Evolutionary conservation across 257 asterid genomes (phyloP), one percentile per base, ranked within the genome.

Genomic region (Capsicum baccatum): DNA sequence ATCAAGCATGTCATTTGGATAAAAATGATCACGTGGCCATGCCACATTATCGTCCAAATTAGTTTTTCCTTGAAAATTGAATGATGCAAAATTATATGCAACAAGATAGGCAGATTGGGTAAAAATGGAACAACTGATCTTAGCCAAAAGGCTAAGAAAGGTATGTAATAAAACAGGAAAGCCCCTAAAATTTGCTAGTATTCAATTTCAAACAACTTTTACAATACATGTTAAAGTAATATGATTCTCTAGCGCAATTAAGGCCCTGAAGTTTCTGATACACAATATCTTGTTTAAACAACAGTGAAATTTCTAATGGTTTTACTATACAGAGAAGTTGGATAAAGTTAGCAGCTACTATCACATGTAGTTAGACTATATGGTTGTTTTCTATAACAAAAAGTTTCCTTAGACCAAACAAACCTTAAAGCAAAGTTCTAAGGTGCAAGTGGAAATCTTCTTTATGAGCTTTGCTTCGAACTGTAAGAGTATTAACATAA

Each of bases 61-160:
- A 26, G 33, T 26, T 26, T 26, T 26, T 13, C 47, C 52, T 21
- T 76, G 21, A 21, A 26, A 52, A 76, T 21, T 35, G 19, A 52
- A 76, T 52, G 81, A 52, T 21, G 19, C 21, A 21, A 48, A 48
- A 74, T 48, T 74, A 48, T 74, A 52, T 76, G 62, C 44, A 33
- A 76, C 44, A 76, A 19, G 47, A 76, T 52, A 52, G 44, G 44
- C 6, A 3, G 44, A 39, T 39, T 3, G 47, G 81, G 81, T 50
- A 52, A 54, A 76, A 14, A 76, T 35, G 37, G 74, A 33, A 37
- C 78, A 50, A 86, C 59, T 66, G 82, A 86, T 78, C 84, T 86
- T 83, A 83, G 79, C 84, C 82, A 79, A 79, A 86, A 83, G 86
- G 81, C 86, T 68, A 82, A 83, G 84, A 86, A 83, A 86, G 78